phyloP scores from a whole-genome alignment of 202 grass and related monocot species.

The Saccharum hybrid region DNA sequence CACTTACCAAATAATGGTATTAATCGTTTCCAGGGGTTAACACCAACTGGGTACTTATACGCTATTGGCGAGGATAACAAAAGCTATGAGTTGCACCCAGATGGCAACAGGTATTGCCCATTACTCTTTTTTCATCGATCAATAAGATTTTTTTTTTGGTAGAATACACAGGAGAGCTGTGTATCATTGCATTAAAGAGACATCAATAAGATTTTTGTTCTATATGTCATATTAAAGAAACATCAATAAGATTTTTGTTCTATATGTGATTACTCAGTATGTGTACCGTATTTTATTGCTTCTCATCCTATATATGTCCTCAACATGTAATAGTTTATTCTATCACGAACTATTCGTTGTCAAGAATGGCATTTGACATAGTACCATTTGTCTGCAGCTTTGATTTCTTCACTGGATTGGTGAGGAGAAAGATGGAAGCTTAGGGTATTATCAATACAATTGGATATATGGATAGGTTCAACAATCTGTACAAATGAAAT shows the following conservation, averaged over 20 bases:
- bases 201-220: too few relatives aligned
- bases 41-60: slow-evolving; percentile 72
- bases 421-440: slow-evolving; percentile 74
- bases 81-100: slow-evolving; percentile 83
- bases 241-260: background rate
- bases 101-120: slow-evolving; percentile 77
- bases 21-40: slow-evolving; percentile 62
- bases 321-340: slow-evolving; percentile 7
- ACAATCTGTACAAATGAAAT: slow-evolving; percentile 27
- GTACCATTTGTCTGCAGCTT: slow-evolving; percentile 64
- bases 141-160: background rate
- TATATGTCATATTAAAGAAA: too few relatives aligned
- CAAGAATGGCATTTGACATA: slow-evolving; percentile 18
- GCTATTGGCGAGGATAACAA: slow-evolving; percentile 66
- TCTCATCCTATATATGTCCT: background rate
- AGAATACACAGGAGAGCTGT: too few relatives aligned
- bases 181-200: too few relatives aligned
- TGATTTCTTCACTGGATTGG: slow-evolving; percentile 95
- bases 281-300: background rate
- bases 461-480: background rate
- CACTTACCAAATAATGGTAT: background rate
- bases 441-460: background rate
- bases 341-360: background rate
- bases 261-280: background rate
- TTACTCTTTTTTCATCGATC: background rate